A percentile compares a stretch with the other conserved stretches of the same genome.
Conservation (phyloP, 371 early-diverging fungal species). For the Batkoa obscura region DNA sequence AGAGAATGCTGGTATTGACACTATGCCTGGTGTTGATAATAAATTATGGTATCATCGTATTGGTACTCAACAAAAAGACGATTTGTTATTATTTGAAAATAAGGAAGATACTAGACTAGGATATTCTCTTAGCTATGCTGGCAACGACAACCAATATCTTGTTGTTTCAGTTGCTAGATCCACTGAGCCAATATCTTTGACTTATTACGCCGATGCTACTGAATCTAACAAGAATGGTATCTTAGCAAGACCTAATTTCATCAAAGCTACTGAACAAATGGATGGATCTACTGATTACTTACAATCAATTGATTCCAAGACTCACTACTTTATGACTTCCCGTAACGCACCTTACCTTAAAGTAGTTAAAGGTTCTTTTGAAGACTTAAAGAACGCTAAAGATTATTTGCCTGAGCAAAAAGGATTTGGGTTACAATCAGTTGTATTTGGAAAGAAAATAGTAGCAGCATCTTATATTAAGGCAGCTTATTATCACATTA, state of each 20-base stretch:
- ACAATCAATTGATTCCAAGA: background rate
- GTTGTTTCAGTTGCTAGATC: slow-evolving; percentile 14
- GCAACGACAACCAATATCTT: slow-evolving; percentile 32
- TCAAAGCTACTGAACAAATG: too few relatives aligned
- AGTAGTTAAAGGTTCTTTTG: background rate
- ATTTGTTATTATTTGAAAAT: slow-evolving; percentile 20
- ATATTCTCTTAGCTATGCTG: slow-evolving; percentile 13
- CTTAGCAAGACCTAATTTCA: too few relatives aligned
- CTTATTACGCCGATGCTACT: slow-evolving; percentile 11
- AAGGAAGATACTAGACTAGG: slow-evolving; percentile 20
- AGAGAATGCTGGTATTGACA: background rate
- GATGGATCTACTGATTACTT: background rate
- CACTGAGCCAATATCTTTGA: slow-evolving; percentile 25
- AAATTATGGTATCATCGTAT: slow-evolving; percentile 23
- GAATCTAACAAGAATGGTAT: background rate
- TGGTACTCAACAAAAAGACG: slow-evolving; percentile 28
- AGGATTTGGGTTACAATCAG: background rate
- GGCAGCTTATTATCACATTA: background rate
- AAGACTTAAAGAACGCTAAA: background rate
- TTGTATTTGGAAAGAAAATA: background rate
- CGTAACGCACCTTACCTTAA: background rate
- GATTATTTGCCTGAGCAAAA: background rate
- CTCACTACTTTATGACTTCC: background rate
- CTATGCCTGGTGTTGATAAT: background rate
- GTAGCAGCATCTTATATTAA: background rate